Evolutionary conservation across 371 early-diverging fungal species (phyloP), one percentile per base, ranked within the genome.

Genomic region (Syncephalastrum sp.): DNA sequence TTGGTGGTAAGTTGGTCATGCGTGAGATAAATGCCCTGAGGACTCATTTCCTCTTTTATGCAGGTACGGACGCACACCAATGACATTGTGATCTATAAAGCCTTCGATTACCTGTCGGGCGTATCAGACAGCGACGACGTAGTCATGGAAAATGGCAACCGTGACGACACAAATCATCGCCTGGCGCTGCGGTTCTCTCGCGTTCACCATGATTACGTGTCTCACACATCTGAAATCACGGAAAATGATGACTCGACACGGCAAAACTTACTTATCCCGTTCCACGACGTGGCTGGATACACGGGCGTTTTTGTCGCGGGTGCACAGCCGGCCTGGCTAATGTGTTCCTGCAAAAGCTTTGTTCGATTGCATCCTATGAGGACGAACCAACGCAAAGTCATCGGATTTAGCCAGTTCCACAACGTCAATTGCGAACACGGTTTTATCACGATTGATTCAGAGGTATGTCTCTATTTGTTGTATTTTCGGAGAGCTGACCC

Each of bases 301-400:
- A 68, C 89, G 5, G 98, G 96, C 46, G 83, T 97, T 12, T 91
- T 97, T 69, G 81, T 95, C n/a, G 70, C 91, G 3, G 96, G 96
- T 19, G 62, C 80, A 10, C 82, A 87, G 17, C 95, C 97, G 1
- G 76, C 85, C 16, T 90, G 94, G 88, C 70, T 96, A 10, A 82
- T 97, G 79, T 75, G 77, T 33, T 84, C 83, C 1, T 74, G 72
- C 47, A 87, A 89, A 54, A 82, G 84, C 47, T 77, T 74, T 51
- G 69, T 91, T 7, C 81, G 95, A 42, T 85, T 93, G 0, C 95
- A 94, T 65, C 95, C 94, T 0, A 81, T 92, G 81, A 77, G 80
- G 23, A 65, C 76, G 5, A 88, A 89, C 46, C 47, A 53, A 17
- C 85, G 85, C 14, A 80, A 68, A 29, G 72, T 94, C 3, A 68